A percentile compares a stretch with the other conserved stretches of the same genome.
These are phyloP conservation scores for Fusarium brevicatenulatum DNA, from an alignment of 2,329 filamentous ascomycete genomes.

Conservation along the genomic window DNA sequence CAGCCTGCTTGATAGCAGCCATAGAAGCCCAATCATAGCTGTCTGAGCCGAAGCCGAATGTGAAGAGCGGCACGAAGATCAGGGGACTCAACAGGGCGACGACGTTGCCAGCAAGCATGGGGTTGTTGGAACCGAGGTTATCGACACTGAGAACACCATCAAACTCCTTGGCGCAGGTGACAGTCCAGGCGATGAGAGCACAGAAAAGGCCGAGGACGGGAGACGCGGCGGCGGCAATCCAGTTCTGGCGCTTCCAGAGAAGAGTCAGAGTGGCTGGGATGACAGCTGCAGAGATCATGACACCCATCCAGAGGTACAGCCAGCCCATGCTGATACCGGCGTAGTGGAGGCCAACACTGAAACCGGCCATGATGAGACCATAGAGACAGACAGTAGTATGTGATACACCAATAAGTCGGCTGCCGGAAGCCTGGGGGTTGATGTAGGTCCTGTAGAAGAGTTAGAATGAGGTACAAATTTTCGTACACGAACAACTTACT, in stretches of 20 bases:
- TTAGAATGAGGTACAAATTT: rapidly evolving
- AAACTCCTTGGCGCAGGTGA: conserved; percentile 72
- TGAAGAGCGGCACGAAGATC: conserved; percentile 80
- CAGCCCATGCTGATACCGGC: conserved; percentile 88
- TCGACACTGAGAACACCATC: conserved; percentile 75
- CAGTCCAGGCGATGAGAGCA: conserved; percentile 78
- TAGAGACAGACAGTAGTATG: conserved; percentile 76
- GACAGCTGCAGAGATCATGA: conserved; percentile 87
- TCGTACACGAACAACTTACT: not conserved
- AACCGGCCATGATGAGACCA: conserved; percentile 79
- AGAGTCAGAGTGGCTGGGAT: conserved; percentile 84
- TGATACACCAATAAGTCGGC: conserved; percentile 82
- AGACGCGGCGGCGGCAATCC: conserved; percentile 73
- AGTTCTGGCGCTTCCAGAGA: conserved; percentile 82
- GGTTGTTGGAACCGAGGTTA: conserved; percentile 83
- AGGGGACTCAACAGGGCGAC: conserved; percentile 81
- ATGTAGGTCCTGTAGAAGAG: conserved; percentile 53
- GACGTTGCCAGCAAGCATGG: conserved; percentile 90
- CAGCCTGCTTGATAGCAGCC: conserved; percentile 79
- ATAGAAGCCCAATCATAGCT: conserved; percentile 90
- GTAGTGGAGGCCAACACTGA: conserved; percentile 79
- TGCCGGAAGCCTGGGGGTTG: conserved; percentile 79
- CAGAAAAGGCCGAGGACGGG: conserved; percentile 74
- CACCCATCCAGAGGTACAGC: conserved; percentile 89
- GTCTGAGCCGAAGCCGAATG: conserved; percentile 66